A percentile compares a stretch with the other conserved stretches of the same genome.
Evolutionary conservation across 2,329 filamentous ascomycete genomes (phyloP).

Genomic region (Fusarium kyushuense): DNA sequence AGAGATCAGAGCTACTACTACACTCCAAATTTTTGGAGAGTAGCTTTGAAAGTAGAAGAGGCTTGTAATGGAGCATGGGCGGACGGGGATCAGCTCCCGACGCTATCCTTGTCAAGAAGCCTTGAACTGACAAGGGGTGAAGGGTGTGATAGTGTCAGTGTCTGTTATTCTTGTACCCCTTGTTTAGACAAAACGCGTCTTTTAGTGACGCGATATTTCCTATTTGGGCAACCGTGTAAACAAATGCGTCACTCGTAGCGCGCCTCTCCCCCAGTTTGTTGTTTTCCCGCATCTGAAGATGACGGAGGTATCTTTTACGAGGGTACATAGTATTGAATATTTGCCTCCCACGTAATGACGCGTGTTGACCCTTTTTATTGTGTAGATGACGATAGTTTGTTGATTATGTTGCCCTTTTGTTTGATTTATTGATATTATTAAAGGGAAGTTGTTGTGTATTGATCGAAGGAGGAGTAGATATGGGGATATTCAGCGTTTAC

Average conservation of each 20-base stretch:
- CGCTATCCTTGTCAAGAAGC: constrained; percentile 36
- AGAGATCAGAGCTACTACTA: constrained; percentile 30
- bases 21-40: not conserved
- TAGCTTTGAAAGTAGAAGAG: constrained; percentile 3
- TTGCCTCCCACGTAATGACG: constrained; percentile 20
- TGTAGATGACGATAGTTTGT: constrained; percentile 2
- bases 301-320: constrained; percentile 12
- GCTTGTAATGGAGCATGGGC: constrained; percentile 34
- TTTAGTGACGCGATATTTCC: constrained; percentile 50
- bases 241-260: constrained; percentile 53
- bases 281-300: constrained; percentile 33
- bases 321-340: not conserved
- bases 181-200: constrained; percentile 50
- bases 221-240: constrained; percentile 51
- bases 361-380: constrained; percentile 6
- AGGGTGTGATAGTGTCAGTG: constrained; percentile 28
- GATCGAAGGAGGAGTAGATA: not conserved
- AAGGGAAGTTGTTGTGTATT: constrained; percentile 3
- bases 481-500: constrained; percentile 8
- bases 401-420: constrained; percentile 1
- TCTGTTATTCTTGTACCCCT: constrained; percentile 37
- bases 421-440: constrained; percentile 11
- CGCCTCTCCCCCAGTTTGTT: constrained; percentile 34
- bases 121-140: constrained; percentile 23
- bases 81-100: constrained; percentile 42